Conservation (phyloP, 495 filamentous ascomycete genomes). For the Sordaria brevicollis region DNA sequence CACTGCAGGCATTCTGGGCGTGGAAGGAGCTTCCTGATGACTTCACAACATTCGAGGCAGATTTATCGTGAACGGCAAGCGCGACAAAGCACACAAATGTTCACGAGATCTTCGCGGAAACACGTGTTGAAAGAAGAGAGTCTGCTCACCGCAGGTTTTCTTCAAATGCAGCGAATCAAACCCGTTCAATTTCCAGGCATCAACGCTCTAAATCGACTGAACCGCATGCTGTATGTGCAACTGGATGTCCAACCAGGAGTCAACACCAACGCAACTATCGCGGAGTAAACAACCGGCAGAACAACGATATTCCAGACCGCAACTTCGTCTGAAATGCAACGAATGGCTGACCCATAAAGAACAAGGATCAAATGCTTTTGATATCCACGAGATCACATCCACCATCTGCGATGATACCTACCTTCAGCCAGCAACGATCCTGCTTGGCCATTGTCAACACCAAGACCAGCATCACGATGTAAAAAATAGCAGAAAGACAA, state of each 20-base stretch:
- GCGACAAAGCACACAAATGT: background rate
- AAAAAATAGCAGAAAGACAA: too few relatives aligned
- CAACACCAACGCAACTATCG: background rate
- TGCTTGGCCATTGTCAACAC: too few relatives aligned
- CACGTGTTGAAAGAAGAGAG: background rate
- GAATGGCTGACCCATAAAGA: too few relatives aligned
- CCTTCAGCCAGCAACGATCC: background rate
- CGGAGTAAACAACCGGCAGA: background rate
- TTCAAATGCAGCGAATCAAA: background rate
- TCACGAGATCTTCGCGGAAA: background rate
- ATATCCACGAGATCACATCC: background rate
- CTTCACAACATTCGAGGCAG: background rate
- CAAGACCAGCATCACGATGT: too few relatives aligned
- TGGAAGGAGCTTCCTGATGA: background rate
- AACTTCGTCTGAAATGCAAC: background rate
- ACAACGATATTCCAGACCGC: background rate
- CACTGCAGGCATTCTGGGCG: background rate
- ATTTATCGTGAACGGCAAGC: background rate
- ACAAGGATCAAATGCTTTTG: background rate
- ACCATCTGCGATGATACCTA: background rate
- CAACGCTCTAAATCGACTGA: background rate
- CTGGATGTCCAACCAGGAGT: background rate
- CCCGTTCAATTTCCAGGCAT: too few relatives aligned
- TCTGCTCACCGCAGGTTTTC: background rate
- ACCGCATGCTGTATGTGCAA: background rate